Conservation (phyloP, 768 basidiomycete species). For the Infundibulicybe gibba region DNA sequence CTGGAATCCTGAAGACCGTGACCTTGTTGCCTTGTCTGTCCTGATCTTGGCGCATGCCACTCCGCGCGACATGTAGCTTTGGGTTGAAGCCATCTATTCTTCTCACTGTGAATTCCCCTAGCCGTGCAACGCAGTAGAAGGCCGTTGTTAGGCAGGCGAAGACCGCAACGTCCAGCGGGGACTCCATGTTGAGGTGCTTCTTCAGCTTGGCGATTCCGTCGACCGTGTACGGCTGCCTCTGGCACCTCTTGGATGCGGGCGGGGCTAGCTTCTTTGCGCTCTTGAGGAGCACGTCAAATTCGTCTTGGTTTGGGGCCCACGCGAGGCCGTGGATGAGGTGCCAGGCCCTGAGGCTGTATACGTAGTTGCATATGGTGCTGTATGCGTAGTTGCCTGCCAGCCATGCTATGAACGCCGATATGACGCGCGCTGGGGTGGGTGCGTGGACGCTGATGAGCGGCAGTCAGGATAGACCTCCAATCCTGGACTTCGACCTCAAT, state of each 20-base stretch:
- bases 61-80: background rate
- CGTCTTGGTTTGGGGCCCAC: conserved; percentile 3
- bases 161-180: background rate
- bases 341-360: conserved; percentile 28
- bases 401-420: conserved; percentile 14
- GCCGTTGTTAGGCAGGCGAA: background rate
- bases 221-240: conserved; percentile 9
- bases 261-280: conserved; percentile 10
- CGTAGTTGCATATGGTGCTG: conserved; percentile 22
- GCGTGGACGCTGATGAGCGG: conserved; percentile 11
- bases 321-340: conserved; percentile 28
- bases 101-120: background rate
- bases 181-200: background rate
- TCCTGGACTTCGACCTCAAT: too few species aligned
- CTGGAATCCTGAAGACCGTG: background rate
- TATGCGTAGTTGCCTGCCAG: conserved; percentile 23
- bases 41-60: background rate
- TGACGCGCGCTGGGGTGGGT: conserved; percentile 14
- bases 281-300: conserved; percentile 4
- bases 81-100: background rate
- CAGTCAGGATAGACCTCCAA: too few species aligned
- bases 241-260: conserved; percentile 6
- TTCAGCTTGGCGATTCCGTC: background rate
- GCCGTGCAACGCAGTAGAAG: background rate
- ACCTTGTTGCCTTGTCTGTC: background rate